These are phyloP conservation scores for Leccinum fallax DNA, from an alignment of 1,284 basidiomycete genomes.

Conservation along the genomic window DNA sequence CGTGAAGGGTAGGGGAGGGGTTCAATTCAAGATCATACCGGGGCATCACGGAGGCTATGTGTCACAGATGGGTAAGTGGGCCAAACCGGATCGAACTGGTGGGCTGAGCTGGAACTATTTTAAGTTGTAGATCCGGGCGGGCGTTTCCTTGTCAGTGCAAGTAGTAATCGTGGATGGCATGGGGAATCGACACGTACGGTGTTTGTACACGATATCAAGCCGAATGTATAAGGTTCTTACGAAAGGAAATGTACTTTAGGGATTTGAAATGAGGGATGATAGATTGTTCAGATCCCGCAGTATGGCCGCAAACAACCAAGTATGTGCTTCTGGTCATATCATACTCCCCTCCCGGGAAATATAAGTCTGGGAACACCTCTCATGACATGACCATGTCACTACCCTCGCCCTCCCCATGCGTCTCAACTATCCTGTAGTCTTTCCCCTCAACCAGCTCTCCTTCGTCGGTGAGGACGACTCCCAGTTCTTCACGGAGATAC, in stretches of 20 bases:
- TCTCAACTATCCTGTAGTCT: conserved; percentile 36
- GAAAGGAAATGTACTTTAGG: conserved; percentile 35
- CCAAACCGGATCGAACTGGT: conserved; percentile 11
- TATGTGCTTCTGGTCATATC: conserved; percentile 38
- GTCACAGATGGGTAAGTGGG: conserved; percentile 80
- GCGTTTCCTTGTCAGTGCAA: conserved; percentile 87
- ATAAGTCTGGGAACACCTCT: conserved; percentile 29
- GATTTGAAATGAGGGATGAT: conserved; percentile 31
- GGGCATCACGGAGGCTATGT: conserved; percentile 95
- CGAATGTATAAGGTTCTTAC: conserved; percentile 38
- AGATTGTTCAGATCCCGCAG: conserved; percentile 34
- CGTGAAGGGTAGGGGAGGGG: conserved; percentile 61
- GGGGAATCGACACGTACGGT: conserved; percentile 89
- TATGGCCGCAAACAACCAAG: conserved; percentile 33
- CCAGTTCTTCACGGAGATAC: conserved; percentile 49
- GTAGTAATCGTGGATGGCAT: conserved; percentile 94
- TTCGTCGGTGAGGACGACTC: conserved; percentile 48
- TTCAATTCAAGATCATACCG: conserved; percentile 93
- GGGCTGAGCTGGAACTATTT: conserved; percentile 20
- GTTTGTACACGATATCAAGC: conserved; percentile 86
- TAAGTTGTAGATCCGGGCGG: conserved; percentile 87
- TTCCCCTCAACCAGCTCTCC: conserved; percentile 39
- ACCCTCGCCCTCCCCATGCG: conserved; percentile 27
- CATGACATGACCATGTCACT: conserved; percentile 23
- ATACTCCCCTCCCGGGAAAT: conserved; percentile 32